Evolutionary conservation across 2,329 filamentous ascomycete genomes (phyloP), one percentile per base, ranked within the genome.

Genomic region (Rutstroemia sydowiana): DNA sequence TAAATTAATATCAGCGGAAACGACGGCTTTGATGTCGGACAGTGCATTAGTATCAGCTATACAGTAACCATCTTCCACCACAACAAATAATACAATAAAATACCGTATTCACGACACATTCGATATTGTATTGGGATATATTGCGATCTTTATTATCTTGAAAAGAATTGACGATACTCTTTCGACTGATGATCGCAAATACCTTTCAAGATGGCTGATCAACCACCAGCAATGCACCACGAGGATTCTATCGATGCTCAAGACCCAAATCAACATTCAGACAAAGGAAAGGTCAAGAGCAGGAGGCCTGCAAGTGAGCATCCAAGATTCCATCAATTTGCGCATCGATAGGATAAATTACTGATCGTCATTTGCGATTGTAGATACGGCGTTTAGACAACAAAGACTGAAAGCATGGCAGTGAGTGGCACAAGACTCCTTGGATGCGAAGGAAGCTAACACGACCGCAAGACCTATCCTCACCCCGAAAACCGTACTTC

Each of bases 351-450:
- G 46, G 51, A 51, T 57, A 59, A 48, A 44, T 26, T 43, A 54
- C 59, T 62, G 51, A 65, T 51, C 2, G 40, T 44, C 44, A 6
- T 34, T 37, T 52, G 26, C 41, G 58, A 55, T 43, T 47, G 51
- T 65, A 95, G 89, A 97, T 73, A 97, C 92, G 54, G 93, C 93
- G 10, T 98, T 97, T 69, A 82, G 93, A 63, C 93, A 98, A 69
- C 93, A 98, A 72, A 84, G 93, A 67, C 73, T 98, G 70, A 96
- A 97, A 73, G 93, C 93, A 74, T 98, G 93, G 93, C 93, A 98
- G 86, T 95, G 76, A 71, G 89, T 60, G 48, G 52, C 50, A 50
- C 31, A 50, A 45, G 34, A 28, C 39, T 51, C 20, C n/a, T 51
- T 45, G 46, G 47, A 37, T 39, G 31, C 23, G 45, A 45, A 32